A percentile compares a stretch with the other conserved stretches of the same genome.
Conservation (phyloP, 208 protist species). For the Leptomonas seymouri region DNA sequence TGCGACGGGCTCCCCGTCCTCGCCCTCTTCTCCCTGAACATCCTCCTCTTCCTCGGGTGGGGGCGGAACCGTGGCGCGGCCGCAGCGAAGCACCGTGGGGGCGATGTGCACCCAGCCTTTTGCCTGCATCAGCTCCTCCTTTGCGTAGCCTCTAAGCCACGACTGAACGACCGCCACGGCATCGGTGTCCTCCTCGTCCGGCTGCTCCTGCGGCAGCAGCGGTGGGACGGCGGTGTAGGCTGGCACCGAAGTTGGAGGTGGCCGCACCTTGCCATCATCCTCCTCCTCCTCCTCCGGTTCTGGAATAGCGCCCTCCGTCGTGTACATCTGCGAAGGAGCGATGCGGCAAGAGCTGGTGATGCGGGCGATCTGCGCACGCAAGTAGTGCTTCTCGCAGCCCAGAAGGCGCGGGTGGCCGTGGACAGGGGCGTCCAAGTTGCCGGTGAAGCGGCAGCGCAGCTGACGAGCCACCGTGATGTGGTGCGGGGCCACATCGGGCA, state of each 20-base stretch:
- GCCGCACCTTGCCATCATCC: conserved; percentile 42
- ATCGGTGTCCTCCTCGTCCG: conserved; percentile 83
- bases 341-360: conserved; percentile 91
- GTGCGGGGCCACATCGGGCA: conserved; percentile 93
- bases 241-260: conserved; percentile 61
- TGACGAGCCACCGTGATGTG: conserved; percentile 85
- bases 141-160: conserved; percentile 83
- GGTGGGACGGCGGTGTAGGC: conserved; percentile 84
- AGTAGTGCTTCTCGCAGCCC: conserved; percentile 92
- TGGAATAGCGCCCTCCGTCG: conserved; percentile 80
- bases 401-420: conserved; percentile 91
- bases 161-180: conserved; percentile 55
- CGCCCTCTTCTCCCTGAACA: conserved; percentile 11
- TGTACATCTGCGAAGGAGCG: conserved; percentile 82
- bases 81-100: conserved; percentile 72
- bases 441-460: conserved; percentile 91
- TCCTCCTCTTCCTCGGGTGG: conserved; percentile 32
- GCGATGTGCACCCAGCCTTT: conserved; percentile 92
- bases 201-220: conserved; percentile 78
- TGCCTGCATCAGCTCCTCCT: conserved; percentile 88
- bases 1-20: conserved; percentile 16
- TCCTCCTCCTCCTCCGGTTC: conserved; percentile 90
- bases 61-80: conserved; percentile 54
- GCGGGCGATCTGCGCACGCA: conserved; percentile 96
- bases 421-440: conserved; percentile 88